Conservation (phyloP, 495 filamentous ascomycete genomes). For the Lepidopterella palustris region DNA sequence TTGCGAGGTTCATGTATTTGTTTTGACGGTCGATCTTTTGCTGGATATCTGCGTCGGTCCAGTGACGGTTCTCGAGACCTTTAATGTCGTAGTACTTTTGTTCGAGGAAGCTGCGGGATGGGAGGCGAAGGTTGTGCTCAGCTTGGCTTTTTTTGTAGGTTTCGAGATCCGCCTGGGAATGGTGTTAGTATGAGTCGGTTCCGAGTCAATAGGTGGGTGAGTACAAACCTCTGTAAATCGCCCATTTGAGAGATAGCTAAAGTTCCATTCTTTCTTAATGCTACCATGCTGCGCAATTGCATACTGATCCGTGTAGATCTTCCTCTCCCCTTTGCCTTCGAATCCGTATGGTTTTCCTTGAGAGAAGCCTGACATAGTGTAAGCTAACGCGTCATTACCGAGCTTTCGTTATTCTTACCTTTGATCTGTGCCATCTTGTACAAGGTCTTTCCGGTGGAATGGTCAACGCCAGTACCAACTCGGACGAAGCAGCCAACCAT, state of each 20-base stretch:
- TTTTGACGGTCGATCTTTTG: constrained; percentile 65
- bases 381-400: constrained; percentile 27
- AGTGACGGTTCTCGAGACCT: constrained; percentile 63
- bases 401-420: constrained; percentile 44
- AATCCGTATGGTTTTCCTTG: constrained; percentile 64
- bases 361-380: constrained; percentile 55
- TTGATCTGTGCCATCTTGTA: constrained; percentile 87
- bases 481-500: constrained; percentile 75
- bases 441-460: constrained; percentile 57
- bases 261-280: constrained; percentile 20
- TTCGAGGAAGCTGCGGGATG: constrained; percentile 57
- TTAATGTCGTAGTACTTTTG: constrained; percentile 79
- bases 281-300: constrained; percentile 18
- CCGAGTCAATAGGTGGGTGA: background rate
- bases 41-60: constrained; percentile 72
- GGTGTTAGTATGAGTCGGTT: background rate
- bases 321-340: constrained; percentile 22
- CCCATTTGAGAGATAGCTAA: constrained; percentile 18
- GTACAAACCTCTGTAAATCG: constrained; percentile 21
- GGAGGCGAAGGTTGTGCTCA: constrained; percentile 63
- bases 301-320: constrained; percentile 19
- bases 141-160: constrained; percentile 73
- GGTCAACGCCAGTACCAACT: constrained; percentile 68
- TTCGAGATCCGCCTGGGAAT: constrained; percentile 61
- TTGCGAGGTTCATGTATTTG: constrained; percentile 38